Base-by-base conservation (phyloP, 129 eudicot genomes). In the Rutidosis leptorrhynchoides region DNA sequence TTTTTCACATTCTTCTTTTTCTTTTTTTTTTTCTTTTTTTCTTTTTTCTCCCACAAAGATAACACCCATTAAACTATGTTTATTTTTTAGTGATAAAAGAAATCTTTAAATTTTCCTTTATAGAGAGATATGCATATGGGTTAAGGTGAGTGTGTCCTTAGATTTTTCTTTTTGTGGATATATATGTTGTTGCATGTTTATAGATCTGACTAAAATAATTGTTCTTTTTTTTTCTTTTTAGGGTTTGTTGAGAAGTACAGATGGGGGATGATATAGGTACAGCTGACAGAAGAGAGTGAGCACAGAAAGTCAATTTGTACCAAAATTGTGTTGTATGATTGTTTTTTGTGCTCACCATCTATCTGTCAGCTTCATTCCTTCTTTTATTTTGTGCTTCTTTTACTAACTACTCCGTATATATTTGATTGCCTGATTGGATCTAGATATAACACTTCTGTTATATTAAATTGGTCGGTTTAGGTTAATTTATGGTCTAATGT, bases 231-330 rank as follows among this genome's bases (percentile, higher is more conserved):
- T 52, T 21, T 21, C 19, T 1, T 58, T 69, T 66, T 58, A 58
- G 79, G 78, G 79, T 49, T 62, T 66, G 6, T 58, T 46, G 43
- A 19, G 11, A 16, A 14, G 14, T 56, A 24, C 17, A 26, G 25
- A 56, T 30, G n/a, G 68, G 64, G 52, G 74, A 40, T 23, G 69
- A 75, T 75, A 2, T 22, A 46, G 46, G 24, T 45, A 66, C 49
- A 78, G 62, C 52, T 78, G 83, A 78, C 83, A 78, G 83, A 78
- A 78, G 83, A 78, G 83, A 78, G 83, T 78, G 83, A 78, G 83
- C 83, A 78, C 79, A 73, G 79, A 78, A 64, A 67, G 83, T 58
- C 71, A 52, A 67, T 28, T 65, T 73, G 65, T 78, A 73, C 73
- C 37, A 10, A 67, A 76, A 46, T 8, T 6, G 16, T 40, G 19